Evolutionary conservation across 1,284 basidiomycete species (phyloP), one percentile per base, ranked within the genome.

Genomic region (Ganoderma resinaceum): DNA sequence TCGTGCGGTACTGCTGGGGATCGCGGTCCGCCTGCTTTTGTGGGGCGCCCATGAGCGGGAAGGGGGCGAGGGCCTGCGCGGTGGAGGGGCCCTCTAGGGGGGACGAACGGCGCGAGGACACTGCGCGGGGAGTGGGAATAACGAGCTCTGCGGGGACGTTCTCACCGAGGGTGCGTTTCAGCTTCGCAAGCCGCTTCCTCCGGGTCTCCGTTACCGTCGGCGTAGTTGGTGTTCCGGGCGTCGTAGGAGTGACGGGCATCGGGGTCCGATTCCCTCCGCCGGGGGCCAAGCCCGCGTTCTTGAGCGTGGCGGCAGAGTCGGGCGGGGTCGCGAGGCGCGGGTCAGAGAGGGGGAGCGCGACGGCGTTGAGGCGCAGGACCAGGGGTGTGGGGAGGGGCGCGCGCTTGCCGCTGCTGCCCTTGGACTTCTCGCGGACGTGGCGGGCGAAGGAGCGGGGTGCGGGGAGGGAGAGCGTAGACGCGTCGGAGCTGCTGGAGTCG

Each of bases 131-230:
- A 57, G 20, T 9, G 43, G 74, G 73, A 70, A 86, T 86, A 60
- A 88, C 82, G 64, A 88, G 82, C 74, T 87, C 85, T 5, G 81
- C 78, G 2, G 87, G 87, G 31, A 88, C 80, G 71, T 85, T 85
- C 77, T 87, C 86, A 9, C 87, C 87, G 2, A 88, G 77, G 1
- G 84, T 87, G 65, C 86, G 81, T 37, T 80, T 76, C 6, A 89
- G 80, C 75, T 88, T 88, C 11, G 84, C 85, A 79, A 88, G 82
- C 59, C 79, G 80, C 69, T 76, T 76, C 65, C 80, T 71, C 20
- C 81, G 78, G 8, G 74, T 67, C 66, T 78, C 78, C 4, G 74
- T 71, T 46, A 69, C 72, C 9, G 72, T 70, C 7, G 74, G 75
- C 12, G 76, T 71, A 35, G 71, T 40, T n/a, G 76, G 76, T 6